Percentiles rank a stretch among this genome's conserved stretches.
phyloP scores from a whole-genome alignment of 2,329 filamentous ascomycete species.

The Nemania sp. region DNA sequence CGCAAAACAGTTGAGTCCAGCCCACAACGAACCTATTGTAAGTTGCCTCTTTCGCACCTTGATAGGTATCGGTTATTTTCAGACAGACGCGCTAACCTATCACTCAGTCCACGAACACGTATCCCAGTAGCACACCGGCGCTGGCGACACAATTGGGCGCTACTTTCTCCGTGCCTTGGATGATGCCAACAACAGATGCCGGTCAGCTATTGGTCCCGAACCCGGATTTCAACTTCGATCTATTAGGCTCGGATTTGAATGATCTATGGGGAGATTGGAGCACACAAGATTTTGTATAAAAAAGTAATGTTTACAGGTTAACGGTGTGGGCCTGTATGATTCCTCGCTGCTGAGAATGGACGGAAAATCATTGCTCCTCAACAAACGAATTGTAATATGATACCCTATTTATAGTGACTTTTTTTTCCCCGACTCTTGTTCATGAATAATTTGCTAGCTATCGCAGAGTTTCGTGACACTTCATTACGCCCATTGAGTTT shows the following conservation, averaged over 20 bases:
- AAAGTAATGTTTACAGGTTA: not conserved
- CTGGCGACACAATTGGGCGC: conserved; percentile 31
- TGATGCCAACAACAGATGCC: conserved; percentile 37
- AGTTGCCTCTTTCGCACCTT: conserved; percentile 12
- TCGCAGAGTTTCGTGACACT: not conserved
- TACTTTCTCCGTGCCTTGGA: conserved; percentile 41
- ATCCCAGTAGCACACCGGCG: conserved; percentile 40
- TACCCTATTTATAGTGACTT: conserved; percentile 11
- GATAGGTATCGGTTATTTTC: not conserved
- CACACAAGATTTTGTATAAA: conserved; percentile 29
- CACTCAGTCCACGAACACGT: conserved; percentile 49
- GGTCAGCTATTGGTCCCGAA: conserved; percentile 48
- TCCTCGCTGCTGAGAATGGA: conserved; percentile 1
- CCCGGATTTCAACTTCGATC: conserved; percentile 58
- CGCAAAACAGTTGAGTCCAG: conserved; percentile 32
- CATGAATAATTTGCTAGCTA: not conserved
- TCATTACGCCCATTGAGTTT: not conserved
- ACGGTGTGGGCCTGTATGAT: not conserved
- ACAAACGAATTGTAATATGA: conserved; percentile 13
- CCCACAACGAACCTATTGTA: conserved; percentile 41
- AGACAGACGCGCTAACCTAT: conserved; percentile 34
- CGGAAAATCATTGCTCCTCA: conserved; percentile 7
- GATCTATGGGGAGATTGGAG: conserved; percentile 57
- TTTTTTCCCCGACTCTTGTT: not conserved
- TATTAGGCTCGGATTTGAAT: conserved; percentile 58